Conservation (phyloP, 2,329 filamentous ascomycete species). For the Chaetomiaceae sp. region DNA sequence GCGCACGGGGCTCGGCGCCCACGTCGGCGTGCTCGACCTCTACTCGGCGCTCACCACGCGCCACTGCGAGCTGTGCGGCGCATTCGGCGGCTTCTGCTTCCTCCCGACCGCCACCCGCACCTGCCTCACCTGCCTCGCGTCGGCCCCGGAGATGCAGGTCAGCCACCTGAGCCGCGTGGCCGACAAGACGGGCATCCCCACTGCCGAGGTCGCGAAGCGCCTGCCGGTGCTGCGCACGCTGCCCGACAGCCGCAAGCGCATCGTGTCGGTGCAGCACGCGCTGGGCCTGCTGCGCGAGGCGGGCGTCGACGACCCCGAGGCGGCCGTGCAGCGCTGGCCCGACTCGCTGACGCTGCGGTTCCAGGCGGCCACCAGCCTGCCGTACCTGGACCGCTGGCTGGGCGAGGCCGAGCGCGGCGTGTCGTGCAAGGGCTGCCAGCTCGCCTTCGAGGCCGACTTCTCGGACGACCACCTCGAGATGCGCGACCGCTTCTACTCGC, state of each 20-base stretch:
- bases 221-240: constrained; percentile 16
- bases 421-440: constrained; percentile 17
- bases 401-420: constrained; percentile 9
- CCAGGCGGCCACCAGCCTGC: constrained; percentile 13
- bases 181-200: neutral
- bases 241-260: constrained; percentile 7
- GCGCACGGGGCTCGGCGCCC: constrained; percentile 4
- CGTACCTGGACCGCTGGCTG: constrained; percentile 6
- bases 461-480: constrained; percentile 12
- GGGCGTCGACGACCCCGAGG: neutral
- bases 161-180: constrained; percentile 8
- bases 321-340: constrained; percentile 6
- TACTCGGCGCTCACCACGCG: constrained; percentile 8
- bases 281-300: neutral
- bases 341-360: constrained; percentile 15
- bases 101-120: constrained; percentile 13
- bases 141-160: constrained; percentile 10
- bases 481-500: constrained; percentile 14
- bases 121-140: constrained; percentile 15
- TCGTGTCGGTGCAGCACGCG: constrained; percentile 13
- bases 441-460: constrained; percentile 12
- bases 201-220: neutral
- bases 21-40: constrained; percentile 2
- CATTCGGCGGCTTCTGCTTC: constrained; percentile 16
- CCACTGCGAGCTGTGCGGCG: constrained; percentile 10